Evolutionary conservation across 2,329 filamentous ascomycete species (phyloP), one percentile per base, ranked within the genome.

Genomic region (Raffaelea ambrosiae): DNA sequence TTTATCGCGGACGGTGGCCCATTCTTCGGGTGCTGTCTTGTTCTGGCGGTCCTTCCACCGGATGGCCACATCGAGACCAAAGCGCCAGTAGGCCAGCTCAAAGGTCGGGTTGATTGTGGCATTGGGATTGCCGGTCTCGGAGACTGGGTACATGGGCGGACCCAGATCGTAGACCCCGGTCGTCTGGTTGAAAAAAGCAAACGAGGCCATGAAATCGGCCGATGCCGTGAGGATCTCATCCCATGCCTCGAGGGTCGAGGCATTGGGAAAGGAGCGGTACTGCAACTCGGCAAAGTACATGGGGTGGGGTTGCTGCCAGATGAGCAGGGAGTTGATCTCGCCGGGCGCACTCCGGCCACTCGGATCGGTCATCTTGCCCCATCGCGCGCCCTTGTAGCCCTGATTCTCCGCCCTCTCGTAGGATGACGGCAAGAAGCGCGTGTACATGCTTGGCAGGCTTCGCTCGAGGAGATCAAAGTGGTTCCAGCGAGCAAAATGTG

Each of bases 251-350:
- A 82, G 58, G 0, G 70, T 76, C 4, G 62, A 58, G 3, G 60
- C 46, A 8, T 61, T 66, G 0, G 72, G 68, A 46, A 64, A 69
- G 0, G 65, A 65, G 20, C 72, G 66, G 55, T 73, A 79, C 55
- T 77, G 72, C 18, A 72, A 61, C 57, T 79, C 76, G 0, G 77
- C 78, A 54, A 81, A 77, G 56, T 76, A 77, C 66, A 81, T 74
- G 0, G 73, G 67, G 57, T 82, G 78, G 8, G 76, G 77, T 54
- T 81, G 78, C 54, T 82, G 78, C 78, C 78, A 82, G 48, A 81
- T 74, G 3, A 83, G 63, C 2, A 82, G 62, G 10, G 70, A 72
- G 57, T 82, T 82, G 57, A 81, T 81, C 52, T 77, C 73, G 2
- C 79, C 78, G 1, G 78, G 77, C 2, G 76, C 73, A 42, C 70